Conservation (phyloP, 176 grass and related monocot species). For the Juncus effusus region DNA sequence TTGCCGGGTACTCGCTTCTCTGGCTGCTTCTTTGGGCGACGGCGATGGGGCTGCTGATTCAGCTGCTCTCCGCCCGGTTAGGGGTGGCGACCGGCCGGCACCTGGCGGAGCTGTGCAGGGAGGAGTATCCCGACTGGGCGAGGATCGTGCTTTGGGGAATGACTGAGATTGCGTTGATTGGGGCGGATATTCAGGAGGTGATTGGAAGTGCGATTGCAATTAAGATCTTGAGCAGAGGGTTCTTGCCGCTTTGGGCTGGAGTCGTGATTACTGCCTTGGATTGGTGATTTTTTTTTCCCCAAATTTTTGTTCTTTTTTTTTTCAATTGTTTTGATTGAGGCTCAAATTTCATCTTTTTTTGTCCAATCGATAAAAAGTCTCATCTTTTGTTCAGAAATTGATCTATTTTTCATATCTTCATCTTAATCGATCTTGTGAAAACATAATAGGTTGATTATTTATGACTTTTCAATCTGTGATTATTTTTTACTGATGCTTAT, state of each 20-base stretch:
- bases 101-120: conserved; percentile 91
- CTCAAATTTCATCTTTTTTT: no score
- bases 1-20: conserved; percentile 79
- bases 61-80: conserved; percentile 77
- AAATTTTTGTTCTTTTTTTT: no score
- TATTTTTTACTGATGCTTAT: not conserved
- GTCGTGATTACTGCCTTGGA: conserved; percentile 91
- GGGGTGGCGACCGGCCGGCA: conserved; percentile 81
- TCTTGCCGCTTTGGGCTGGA: conserved; percentile 88
- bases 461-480: not conserved
- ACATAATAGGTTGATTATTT: no score
- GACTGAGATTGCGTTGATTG: conserved; percentile 93
- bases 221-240: conserved; percentile 82
- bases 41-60: conserved; percentile 84
- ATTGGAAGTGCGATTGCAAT: conserved; percentile 94
- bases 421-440: no score
- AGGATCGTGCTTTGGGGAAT: conserved; percentile 77
- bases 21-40: conserved; percentile 94
- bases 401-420: no score
- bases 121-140: conserved; percentile 89
- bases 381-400: no score
- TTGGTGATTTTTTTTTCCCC: conserved; percentile 34
- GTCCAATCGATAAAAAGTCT: no score
- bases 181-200: conserved; percentile 93
- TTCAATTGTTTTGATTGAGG: no score